Base-by-base conservation (phyloP, 2,329 filamentous ascomycete genomes). In the Alternaria consortialis region DNA sequence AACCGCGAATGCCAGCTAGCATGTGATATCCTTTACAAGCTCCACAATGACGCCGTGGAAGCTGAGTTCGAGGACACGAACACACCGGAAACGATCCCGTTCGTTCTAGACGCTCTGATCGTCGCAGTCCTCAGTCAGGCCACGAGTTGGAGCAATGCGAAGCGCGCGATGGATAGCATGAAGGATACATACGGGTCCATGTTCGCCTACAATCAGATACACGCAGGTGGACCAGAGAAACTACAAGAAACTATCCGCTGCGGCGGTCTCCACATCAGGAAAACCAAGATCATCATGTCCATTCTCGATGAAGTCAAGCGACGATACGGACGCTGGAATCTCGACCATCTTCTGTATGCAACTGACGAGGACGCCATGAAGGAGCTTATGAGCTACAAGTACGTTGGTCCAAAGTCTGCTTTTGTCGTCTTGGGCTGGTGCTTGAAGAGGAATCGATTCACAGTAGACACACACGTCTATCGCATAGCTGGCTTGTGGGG, bases 341-440 rank as follows among this genome's bases (percentile, higher is more conserved):
- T 58, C 1, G 55, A 62, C 9, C 53, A 57, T 23, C 29, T 62
- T 1, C 39, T 62, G 2, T 31, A 58, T 12, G 39, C 51, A 3
- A 58, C 36, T 6, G 27, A 62, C n/a, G 55, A 62, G n/a, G 48
- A 62, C 23, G 59, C 59, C 6, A 54, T 58, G 47, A 58, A 62
- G 15, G 54, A 62, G 55, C 48, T 62, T 7, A 25, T 62, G 40
- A 56, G 50, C 7, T 62, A 62, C 32, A 56, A 62, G 29, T 50
- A 54, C 48, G 37, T 62, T n/a, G 59, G 55, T 5, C 40, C 55
- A 12, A 62, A 62, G 43, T 62, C 54, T 23, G 59, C 59, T 9
- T 62, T 58, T 31, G 56, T 56, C 7, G 50, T 62, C 6, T 23
- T 62, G 48, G 51, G 59, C 43, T 58, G 56, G 29, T 62, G 54